These are phyloP conservation scores for Kurtzmaniella quercitrusa DNA, from an alignment of 1,139 yeast species.

Conservation along the genomic window DNA sequence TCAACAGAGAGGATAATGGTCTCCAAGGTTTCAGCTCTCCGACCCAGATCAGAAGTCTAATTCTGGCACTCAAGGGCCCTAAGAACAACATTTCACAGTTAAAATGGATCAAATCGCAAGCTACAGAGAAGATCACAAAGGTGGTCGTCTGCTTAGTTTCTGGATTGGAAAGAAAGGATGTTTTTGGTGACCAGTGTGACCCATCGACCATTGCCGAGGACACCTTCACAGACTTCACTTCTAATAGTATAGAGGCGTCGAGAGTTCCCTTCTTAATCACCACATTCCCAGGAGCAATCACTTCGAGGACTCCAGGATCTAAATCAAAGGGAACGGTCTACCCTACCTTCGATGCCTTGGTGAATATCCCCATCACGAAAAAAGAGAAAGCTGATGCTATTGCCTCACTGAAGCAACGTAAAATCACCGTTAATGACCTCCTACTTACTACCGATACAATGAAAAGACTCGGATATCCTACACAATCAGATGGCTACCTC, in stretches of 20 bases:
- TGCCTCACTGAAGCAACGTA: conserved; percentile 25
- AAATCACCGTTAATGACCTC: conserved; percentile 52
- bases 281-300: conserved; percentile 21
- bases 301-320: conserved; percentile 59
- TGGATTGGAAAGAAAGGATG: conserved; percentile 49
- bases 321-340: conserved; percentile 42
- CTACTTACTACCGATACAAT: conserved; percentile 45
- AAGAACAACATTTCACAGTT: not conserved
- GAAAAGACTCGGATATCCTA: conserved; percentile 52
- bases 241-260: conserved; percentile 11
- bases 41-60: not conserved
- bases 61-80: not conserved
- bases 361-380: conserved; percentile 52
- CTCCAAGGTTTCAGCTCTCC: not conserved
- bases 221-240: not conserved
- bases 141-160: conserved; percentile 64
- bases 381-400: conserved; percentile 42
- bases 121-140: conserved; percentile 21
- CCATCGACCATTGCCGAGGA: not conserved
- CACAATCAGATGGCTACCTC: conserved; percentile 52
- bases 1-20: not conserved
- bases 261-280: conserved; percentile 5
- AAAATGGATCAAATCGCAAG: not conserved
- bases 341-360: conserved; percentile 52
- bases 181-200: conserved; percentile 19